Evolutionary conservation across 2,329 filamentous ascomycete genomes (phyloP).

Genomic region (Talaromyces sp.): DNA sequence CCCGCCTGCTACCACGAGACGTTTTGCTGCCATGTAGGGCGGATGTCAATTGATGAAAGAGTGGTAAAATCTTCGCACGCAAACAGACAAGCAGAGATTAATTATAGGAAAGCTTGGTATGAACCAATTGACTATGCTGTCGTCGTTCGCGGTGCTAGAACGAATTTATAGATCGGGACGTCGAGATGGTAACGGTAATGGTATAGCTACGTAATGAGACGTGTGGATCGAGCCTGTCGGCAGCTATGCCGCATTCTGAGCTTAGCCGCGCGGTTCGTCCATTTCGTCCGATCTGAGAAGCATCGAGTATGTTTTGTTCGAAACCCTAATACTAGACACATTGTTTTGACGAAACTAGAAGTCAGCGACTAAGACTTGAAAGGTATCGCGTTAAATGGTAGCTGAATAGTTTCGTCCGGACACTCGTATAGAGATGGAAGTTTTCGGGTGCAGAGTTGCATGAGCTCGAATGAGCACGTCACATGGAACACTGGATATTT

Average conservation of each 20-base stretch:
- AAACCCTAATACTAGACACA: too few species aligned
- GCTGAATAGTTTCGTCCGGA: not conserved
- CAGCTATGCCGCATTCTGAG: not conserved
- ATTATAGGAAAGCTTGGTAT: not conserved
- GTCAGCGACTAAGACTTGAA: not conserved
- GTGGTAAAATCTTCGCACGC: not conserved
- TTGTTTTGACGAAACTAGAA: too few species aligned
- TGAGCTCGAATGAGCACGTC: not conserved
- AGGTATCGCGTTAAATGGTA: too few species aligned
- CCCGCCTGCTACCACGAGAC: constrained; percentile 85
- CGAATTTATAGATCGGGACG: constrained; percentile 26
- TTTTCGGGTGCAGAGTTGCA: not conserved
- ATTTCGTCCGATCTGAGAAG: not conserved
- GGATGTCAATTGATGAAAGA: not conserved
- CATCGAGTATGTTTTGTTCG: not conserved
- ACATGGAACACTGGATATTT: not conserved
- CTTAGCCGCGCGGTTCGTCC: not conserved
- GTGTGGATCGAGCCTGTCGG: constrained; percentile 3
- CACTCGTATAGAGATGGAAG: not conserved
- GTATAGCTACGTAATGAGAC: constrained; percentile 4
- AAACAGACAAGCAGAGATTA: not conserved
- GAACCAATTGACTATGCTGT: not conserved
- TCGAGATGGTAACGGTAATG: not conserved
- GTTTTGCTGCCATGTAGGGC: constrained; percentile 58
- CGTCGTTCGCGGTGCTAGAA: not conserved